Evolutionary conservation across 176 grass and related monocot genomes (phyloP).

Genomic region (Oryza longistaminata): DNA sequence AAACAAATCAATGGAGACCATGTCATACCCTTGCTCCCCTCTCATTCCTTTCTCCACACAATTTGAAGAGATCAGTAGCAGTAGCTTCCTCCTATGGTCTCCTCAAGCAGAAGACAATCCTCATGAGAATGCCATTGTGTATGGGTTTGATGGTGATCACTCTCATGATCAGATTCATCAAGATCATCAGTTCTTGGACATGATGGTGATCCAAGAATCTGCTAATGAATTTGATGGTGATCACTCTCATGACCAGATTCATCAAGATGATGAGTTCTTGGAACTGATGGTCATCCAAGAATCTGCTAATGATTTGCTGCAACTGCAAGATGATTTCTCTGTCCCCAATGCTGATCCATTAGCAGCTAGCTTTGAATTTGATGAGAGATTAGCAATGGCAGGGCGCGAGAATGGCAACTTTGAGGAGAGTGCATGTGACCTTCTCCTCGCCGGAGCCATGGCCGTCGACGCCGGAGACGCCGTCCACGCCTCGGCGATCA

Average conservation of each 20-base stretch:
- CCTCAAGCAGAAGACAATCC: background rate
- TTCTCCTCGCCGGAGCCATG: slow-evolving; percentile 37
- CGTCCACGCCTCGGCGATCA: slow-evolving; percentile 7
- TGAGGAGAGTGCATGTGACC: slow-evolving; percentile 38
- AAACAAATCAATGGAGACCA: slow-evolving; percentile 22
- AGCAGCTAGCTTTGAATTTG: background rate
- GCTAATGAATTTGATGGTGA: background rate
- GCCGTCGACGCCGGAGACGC: slow-evolving; percentile 34
- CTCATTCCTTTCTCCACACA: background rate
- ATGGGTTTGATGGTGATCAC: background rate
- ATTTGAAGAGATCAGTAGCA: slow-evolving; percentile 31
- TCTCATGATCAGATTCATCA: slow-evolving; percentile 17
- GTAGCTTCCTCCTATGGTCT: slow-evolving; percentile 35
- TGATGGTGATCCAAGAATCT: slow-evolving; percentile 7
- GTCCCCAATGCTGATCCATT: background rate
- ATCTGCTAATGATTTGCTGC: background rate
- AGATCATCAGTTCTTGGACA: slow-evolving; percentile 23
- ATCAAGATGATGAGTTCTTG: slow-evolving; percentile 27
- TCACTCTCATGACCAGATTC: slow-evolving; percentile 3
- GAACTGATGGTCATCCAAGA: slow-evolving; percentile 16
- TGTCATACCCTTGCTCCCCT: slow-evolving; percentile 21
- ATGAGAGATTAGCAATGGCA: background rate
- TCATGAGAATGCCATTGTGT: background rate
- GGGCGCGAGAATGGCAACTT: slow-evolving; percentile 14
- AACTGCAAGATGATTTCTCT: slow-evolving; percentile 1